These are phyloP conservation scores for Crithidia bombi DNA, from an alignment of 208 protist genomes.

Conservation along the genomic window DNA sequence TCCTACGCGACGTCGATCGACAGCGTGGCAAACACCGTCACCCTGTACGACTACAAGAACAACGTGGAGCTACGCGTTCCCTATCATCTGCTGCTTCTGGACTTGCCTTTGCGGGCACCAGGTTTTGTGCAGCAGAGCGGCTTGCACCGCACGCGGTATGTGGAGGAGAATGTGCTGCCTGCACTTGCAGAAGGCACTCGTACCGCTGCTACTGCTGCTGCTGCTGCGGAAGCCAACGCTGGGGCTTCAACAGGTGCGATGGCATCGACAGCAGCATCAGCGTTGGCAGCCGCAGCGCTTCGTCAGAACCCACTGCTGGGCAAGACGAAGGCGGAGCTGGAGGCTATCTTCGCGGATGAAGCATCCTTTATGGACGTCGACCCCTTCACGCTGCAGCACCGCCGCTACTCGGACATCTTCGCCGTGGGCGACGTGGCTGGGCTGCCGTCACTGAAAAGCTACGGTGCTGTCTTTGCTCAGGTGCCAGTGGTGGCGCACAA, in stretches of 20 bases:
- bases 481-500: slow-evolving; percentile 87
- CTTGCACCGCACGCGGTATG: slow-evolving; percentile 43
- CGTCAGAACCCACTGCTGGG: slow-evolving; percentile 1
- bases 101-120: slow-evolving; percentile 77
- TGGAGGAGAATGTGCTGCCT: slow-evolving; percentile 39
- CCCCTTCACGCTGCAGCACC: slow-evolving; percentile 76
- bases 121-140: slow-evolving; percentile 72
- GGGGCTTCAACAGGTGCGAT: background rate
- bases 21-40: slow-evolving; percentile 37
- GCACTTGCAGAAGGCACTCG: slow-evolving; percentile 10
- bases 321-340: slow-evolving; percentile 18
- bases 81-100: slow-evolving; percentile 72
- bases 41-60: slow-evolving; percentile 77
- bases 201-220: background rate
- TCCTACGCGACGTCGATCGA: slow-evolving; percentile 66
- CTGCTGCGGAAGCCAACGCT: no score
- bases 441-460: slow-evolving; percentile 80
- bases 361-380: slow-evolving; percentile 77
- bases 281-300: background rate
- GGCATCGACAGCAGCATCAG: background rate
- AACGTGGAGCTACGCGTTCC: slow-evolving; percentile 51
- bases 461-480: slow-evolving; percentile 78
- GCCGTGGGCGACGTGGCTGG: slow-evolving; percentile 85
- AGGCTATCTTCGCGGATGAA: slow-evolving; percentile 41
- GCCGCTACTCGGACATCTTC: slow-evolving; percentile 74